Conservation (phyloP, 352 stramenopile species). For the Phytophthora sp. region DNA sequence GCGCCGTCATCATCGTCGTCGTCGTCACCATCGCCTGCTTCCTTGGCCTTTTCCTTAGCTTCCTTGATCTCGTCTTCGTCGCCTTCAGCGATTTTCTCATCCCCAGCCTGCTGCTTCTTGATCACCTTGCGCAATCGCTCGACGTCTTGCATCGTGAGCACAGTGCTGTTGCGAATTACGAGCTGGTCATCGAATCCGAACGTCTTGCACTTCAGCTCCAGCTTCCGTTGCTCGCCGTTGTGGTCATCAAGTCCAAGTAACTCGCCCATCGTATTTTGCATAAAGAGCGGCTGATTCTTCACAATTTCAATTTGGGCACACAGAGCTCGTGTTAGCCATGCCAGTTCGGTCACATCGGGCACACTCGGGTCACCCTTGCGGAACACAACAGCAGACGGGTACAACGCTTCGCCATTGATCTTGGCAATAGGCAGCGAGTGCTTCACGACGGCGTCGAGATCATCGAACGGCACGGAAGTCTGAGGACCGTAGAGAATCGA, state of each 20-base stretch:
- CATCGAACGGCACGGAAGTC: constrained; percentile 82
- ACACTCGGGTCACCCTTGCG: constrained; percentile 72
- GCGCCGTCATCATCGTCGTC: constrained; percentile 30
- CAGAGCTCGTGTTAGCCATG: constrained; percentile 78
- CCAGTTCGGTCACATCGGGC: constrained; percentile 62
- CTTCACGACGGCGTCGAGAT: constrained; percentile 76
- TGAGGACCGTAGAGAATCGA: constrained; percentile 75
- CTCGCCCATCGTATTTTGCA: constrained; percentile 70
- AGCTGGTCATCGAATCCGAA: constrained; percentile 69
- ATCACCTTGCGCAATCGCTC: constrained; percentile 62
- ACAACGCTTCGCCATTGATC: constrained; percentile 53
- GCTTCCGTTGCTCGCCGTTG: constrained; percentile 48
- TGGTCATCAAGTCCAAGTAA: constrained; percentile 64
- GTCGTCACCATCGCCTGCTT: constrained; percentile 12
- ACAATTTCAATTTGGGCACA: constrained; percentile 69
- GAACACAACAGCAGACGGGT: constrained; percentile 76
- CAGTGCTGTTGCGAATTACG: constrained; percentile 79
- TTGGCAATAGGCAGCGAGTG: constrained; percentile 54
- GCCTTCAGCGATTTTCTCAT: constrained; percentile 2
- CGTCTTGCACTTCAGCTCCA: constrained; percentile 65
- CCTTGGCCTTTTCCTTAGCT: constrained; percentile 5
- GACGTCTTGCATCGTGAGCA: constrained; percentile 80
- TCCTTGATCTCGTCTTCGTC: constrained; percentile 4
- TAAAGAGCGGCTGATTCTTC: constrained; percentile 69
- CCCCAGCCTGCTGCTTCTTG: constrained; percentile 33